A percentile compares a stretch with the other conserved stretches of the same genome.
phyloP scores from a whole-genome alignment of 2,329 filamentous ascomycete species.

The Cladophialophora yegresii region DNA sequence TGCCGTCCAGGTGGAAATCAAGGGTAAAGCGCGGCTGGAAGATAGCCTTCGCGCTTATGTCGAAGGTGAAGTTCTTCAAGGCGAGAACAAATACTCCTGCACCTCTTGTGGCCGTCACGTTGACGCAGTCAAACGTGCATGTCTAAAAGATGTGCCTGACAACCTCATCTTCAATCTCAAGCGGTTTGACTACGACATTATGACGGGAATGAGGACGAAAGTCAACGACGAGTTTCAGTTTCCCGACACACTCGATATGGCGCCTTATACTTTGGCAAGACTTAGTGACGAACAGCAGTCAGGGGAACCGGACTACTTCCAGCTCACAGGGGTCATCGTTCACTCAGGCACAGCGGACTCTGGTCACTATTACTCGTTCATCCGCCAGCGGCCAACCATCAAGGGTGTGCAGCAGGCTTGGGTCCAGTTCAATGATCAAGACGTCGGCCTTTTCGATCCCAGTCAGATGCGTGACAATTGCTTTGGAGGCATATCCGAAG shows the following conservation, averaged over 20 bases:
- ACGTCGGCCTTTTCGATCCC: constrained; percentile 74
- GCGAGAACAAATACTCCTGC: constrained; percentile 98
- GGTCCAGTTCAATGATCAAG: constrained; percentile 95
- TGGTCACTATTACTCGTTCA: constrained; percentile 96
- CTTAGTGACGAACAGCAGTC: constrained; percentile 64
- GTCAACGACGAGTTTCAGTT: constrained; percentile 96
- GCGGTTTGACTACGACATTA: constrained; percentile 56
- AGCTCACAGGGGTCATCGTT: constrained; percentile 91
- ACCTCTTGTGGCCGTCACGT: constrained; percentile 85
- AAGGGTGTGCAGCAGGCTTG: constrained; percentile 58
- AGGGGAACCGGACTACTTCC: constrained; percentile 72
- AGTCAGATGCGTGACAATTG: constrained; percentile 71
- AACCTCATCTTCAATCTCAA: constrained; percentile 93
- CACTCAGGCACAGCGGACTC: constrained; percentile 91
- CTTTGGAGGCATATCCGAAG: constrained; percentile 71
- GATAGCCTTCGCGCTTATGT: constrained; percentile 95
- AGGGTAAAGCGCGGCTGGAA: constrained; percentile 78
- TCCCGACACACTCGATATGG: constrained; percentile 79
- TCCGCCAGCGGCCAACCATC: constrained; percentile 70
- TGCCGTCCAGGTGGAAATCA: constrained; percentile 93
- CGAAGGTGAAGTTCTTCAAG: constrained; percentile 93
- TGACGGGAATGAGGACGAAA: constrained; percentile 77
- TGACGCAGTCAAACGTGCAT: constrained; percentile 89
- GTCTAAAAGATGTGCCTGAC: constrained; percentile 87
- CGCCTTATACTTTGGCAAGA: constrained; percentile 83